Conservation (phyloP, 345 rosid genomes). For the Eucalyptus cladocalyx region DNA sequence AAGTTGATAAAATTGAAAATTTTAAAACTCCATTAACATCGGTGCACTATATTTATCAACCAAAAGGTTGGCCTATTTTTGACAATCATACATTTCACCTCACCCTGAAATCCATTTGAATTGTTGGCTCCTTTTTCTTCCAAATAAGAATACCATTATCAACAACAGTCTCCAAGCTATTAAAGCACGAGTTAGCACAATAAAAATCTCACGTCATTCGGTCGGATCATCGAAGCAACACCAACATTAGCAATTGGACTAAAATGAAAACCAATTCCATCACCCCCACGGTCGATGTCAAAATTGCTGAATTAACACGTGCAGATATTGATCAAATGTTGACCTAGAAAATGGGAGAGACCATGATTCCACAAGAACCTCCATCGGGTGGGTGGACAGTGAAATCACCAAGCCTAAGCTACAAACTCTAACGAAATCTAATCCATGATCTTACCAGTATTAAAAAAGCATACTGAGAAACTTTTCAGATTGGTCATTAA, state of each 20-base stretch:
- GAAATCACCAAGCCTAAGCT: background rate
- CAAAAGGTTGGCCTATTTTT: fast-evolving
- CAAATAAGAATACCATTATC: background rate
- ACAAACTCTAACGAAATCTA: background rate
- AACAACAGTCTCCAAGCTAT: background rate
- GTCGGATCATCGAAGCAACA: background rate
- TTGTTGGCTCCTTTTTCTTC: fast-evolving
- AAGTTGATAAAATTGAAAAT: fast-evolving
- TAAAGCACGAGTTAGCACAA: background rate
- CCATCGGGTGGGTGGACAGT: background rate
- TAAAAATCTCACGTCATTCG: background rate
- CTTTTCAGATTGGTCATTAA: background rate
- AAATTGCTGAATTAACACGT: background rate
- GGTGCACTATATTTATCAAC: fast-evolving
- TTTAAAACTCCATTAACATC: fast-evolving
- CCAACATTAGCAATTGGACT: background rate
- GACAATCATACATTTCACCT: background rate
- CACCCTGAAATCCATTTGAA: background rate
- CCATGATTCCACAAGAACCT: background rate
- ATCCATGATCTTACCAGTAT: background rate
- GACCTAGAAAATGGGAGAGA: background rate
- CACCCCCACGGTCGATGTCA: background rate
- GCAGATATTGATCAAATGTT: background rate
- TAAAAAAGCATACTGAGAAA: background rate
- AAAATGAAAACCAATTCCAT: background rate